phyloP scores from a whole-genome alignment of 83 land plant genomes.

The Isoetes engelmannii region DNA sequence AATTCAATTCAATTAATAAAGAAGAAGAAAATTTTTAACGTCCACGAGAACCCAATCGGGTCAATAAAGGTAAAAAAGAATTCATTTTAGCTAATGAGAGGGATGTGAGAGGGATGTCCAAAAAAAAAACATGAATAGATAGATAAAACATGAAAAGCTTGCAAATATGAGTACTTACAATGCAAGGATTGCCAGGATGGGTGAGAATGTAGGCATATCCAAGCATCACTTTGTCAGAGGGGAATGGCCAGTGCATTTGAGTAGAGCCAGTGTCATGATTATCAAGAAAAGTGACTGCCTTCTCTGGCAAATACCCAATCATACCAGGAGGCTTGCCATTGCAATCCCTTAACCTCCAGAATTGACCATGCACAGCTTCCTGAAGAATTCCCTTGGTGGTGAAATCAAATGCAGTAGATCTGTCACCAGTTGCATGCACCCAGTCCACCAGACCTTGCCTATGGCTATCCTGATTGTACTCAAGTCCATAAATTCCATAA shows the following conservation, averaged over 20 bases:
- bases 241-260: slow-evolving; percentile 54
- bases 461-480: slow-evolving; percentile 42
- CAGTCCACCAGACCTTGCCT: slow-evolving; percentile 44
- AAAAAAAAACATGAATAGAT: not conserved
- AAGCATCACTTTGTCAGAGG: slow-evolving; percentile 44
- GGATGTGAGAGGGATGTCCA: not conserved
- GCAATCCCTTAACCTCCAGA: slow-evolving; percentile 55
- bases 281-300: slow-evolving; percentile 80
- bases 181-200: slow-evolving; percentile 56
- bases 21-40: not conserved
- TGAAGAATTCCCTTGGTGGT: slow-evolving; percentile 91
- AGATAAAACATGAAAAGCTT: not conserved
- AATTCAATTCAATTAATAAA: not conserved
- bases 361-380: slow-evolving; percentile 55
- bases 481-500: slow-evolving; percentile 35
- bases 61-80: not conserved
- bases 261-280: slow-evolving; percentile 82
- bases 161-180: slow-evolving; percentile 27
- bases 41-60: not conserved
- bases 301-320: slow-evolving; percentile 56
- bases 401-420: slow-evolving; percentile 72
- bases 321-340: slow-evolving; percentile 58
- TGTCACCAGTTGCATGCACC: slow-evolving; percentile 40
- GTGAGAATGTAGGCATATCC: slow-evolving; percentile 52
- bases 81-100: not conserved